These are phyloP conservation scores for Leishmania arabica DNA, from an alignment of 208 protist genomes.

Conservation along the genomic window DNA sequence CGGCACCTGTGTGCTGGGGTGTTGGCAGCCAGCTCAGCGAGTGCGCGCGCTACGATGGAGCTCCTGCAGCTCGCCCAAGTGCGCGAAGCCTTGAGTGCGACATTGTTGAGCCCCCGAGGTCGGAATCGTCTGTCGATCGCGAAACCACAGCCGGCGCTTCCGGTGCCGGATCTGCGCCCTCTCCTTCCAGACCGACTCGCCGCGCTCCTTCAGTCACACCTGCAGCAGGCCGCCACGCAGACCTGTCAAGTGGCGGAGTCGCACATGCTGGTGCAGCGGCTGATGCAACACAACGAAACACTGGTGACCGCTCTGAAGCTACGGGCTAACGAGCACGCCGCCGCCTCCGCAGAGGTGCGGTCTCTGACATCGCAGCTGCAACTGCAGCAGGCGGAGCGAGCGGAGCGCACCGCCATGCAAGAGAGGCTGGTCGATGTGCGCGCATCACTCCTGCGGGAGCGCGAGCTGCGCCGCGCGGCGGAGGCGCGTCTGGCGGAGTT, in stretches of 20 bases:
- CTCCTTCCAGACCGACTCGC: slow-evolving; percentile 6
- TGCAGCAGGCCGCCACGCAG: background rate
- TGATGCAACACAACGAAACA: slow-evolving; percentile 17
- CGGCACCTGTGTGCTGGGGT: background rate
- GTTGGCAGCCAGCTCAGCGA: background rate
- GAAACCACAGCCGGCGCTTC: background rate
- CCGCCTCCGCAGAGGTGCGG: slow-evolving; percentile 8
- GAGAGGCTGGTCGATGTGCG: slow-evolving; percentile 12
- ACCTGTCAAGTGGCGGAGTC: slow-evolving; percentile 1
- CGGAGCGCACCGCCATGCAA: slow-evolving; percentile 5
- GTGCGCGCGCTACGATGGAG: background rate
- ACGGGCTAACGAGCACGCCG: slow-evolving; percentile 10
- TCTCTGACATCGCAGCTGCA: slow-evolving; percentile 17
- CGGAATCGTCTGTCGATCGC: background rate
- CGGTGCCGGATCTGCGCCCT: background rate
- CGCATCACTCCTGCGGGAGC: slow-evolving; percentile 25
- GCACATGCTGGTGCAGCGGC: slow-evolving; percentile 8
- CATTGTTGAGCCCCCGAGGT: background rate
- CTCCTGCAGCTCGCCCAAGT: background rate
- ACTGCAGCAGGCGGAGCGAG: background rate
- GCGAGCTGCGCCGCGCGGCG: slow-evolving; percentile 20
- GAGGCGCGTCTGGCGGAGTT: slow-evolving; percentile 19
- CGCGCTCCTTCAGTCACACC: slow-evolving; percentile 6
- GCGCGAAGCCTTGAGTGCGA: background rate
- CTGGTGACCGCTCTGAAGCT: slow-evolving; percentile 16